Evolutionary conservation across 2,329 filamentous ascomycete species (phyloP).

Genomic region (Mariannaea sp.): DNA sequence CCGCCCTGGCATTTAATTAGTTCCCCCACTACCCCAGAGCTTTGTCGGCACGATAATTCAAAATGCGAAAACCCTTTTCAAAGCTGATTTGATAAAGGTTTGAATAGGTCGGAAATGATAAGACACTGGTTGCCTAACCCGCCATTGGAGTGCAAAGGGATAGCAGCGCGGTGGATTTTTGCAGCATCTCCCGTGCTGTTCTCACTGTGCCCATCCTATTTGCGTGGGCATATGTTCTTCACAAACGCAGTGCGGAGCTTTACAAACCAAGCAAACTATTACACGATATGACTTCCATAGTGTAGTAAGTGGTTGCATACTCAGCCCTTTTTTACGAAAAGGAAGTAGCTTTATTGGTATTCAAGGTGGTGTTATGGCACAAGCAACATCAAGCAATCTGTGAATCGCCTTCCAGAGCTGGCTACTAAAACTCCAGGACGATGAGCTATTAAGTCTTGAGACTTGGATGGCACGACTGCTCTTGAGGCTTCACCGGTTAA

Average conservation of each 20-base stretch:
- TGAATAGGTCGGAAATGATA: too few species aligned
- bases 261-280: too few species aligned
- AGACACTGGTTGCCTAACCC: conserved; percentile 9
- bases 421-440: conserved; percentile 17
- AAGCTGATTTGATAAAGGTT: conserved; percentile 1
- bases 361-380: too few species aligned
- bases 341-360: too few species aligned
- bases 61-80: conserved; percentile 5
- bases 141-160: not conserved
- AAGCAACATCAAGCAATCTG: not conserved
- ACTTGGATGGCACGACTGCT: not conserved
- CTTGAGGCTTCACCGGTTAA: not conserved
- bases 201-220: not conserved
- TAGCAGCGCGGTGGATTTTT: not conserved
- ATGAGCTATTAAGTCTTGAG: conserved; percentile 10
- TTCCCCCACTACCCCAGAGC: conserved; percentile 3
- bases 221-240: not conserved
- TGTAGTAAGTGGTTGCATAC: too few species aligned
- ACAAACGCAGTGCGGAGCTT: conserved; percentile 18
- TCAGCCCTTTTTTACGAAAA: too few species aligned
- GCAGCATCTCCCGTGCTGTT: not conserved
- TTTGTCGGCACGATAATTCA: conserved; percentile 10
- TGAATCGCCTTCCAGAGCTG: not conserved
- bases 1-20: conserved; percentile 19
- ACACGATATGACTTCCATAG: too few species aligned